Conservation (phyloP, 768 basidiomycete species). For the Russula griseocarnosa region DNA sequence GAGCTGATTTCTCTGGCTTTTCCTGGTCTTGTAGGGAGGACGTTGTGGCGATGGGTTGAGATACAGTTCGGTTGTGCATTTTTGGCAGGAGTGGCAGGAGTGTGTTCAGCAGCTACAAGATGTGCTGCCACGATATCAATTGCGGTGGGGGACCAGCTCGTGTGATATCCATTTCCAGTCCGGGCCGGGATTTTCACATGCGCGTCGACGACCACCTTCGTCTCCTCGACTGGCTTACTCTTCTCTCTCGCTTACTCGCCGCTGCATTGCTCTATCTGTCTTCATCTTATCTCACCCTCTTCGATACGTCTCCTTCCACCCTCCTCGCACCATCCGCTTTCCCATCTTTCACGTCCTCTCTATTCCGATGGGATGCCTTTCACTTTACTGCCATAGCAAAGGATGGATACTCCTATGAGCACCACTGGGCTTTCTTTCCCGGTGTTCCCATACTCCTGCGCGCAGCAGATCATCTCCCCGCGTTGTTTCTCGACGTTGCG, state of each 20-base stretch:
- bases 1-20: neutral
- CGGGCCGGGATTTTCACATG: neutral
- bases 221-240: conserved; percentile 21
- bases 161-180: neutral
- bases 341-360: conserved; percentile 29
- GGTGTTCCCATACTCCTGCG: conserved; percentile 58
- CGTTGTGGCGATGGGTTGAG: conserved; percentile 9
- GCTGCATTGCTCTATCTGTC: conserved; percentile 15
- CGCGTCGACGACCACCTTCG: conserved; percentile 4
- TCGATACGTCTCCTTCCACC: conserved; percentile 25
- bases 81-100: neutral
- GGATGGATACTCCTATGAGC: conserved; percentile 59
- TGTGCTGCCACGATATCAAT: neutral
- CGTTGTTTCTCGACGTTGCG: neutral
- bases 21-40: conserved; percentile 1
- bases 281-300: conserved; percentile 21
- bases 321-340: conserved; percentile 3
- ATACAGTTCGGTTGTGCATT: conserved; percentile 8
- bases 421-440: conserved; percentile 87
- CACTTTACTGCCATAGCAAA: conserved; percentile 72
- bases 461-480: neutral
- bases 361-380: conserved; percentile 85
- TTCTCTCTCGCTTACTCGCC: conserved; percentile 16
- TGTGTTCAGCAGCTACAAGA: too few relatives aligned
- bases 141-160: too few relatives aligned